These are phyloP conservation scores for Theobroma grandiflorum DNA, from an alignment of 441 rosid genomes.

Conservation along the genomic window DNA sequence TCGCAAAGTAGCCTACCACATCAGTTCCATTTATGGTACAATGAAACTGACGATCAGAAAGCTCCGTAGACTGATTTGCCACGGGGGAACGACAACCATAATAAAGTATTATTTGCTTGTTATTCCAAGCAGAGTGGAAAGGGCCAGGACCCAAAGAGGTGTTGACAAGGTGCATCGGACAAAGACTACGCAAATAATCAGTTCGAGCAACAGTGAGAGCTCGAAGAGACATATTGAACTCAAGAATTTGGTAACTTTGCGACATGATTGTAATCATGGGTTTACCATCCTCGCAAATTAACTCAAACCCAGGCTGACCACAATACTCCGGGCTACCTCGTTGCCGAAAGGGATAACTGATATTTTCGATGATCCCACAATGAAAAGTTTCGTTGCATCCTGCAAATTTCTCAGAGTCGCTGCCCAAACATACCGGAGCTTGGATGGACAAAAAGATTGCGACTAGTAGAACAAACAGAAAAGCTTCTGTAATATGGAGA, in stretches of 20 bases:
- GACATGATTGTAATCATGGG: slow-evolving; percentile 18
- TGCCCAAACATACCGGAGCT: slow-evolving; percentile 11
- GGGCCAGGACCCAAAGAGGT: slow-evolving; percentile 14
- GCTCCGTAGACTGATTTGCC: neutral
- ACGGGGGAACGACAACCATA: neutral
- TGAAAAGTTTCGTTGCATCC: slow-evolving; percentile 15
- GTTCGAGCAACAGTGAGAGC: neutral
- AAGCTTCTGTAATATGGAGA: neutral
- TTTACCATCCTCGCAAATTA: neutral
- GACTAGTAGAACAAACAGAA: neutral
- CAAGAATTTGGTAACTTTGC: neutral
- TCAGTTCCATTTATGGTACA: slow-evolving; percentile 17
- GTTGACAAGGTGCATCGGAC: neutral
- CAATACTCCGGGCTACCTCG: slow-evolving; percentile 12
- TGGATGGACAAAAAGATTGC: slow-evolving; percentile 3
- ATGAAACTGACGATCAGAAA: slow-evolving; percentile 1
- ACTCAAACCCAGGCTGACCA: slow-evolving; percentile 5
- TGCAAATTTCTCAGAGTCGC: neutral
- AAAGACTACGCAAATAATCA: neutral
- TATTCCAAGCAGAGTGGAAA: slow-evolving; percentile 2
- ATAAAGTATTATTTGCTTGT: neutral
- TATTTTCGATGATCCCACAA: neutral
- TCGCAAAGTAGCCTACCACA: neutral
- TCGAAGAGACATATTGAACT: neutral
- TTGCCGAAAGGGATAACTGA: slow-evolving; percentile 12